phyloP scores from a whole-genome alignment of 495 filamentous ascomycete species.

The Penicillium angulare region DNA sequence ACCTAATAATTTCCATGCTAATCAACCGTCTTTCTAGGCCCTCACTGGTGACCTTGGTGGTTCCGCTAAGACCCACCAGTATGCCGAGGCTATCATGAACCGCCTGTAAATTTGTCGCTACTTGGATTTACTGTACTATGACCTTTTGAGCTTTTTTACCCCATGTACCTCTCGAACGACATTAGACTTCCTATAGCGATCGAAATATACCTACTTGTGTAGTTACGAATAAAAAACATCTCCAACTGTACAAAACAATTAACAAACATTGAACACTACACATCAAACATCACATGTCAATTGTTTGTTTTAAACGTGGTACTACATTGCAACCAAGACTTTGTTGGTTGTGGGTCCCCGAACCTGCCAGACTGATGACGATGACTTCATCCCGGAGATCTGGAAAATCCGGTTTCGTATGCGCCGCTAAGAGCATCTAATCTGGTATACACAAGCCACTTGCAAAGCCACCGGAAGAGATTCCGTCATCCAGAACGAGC shows the following conservation, averaged over 20 bases:
- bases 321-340: neutral
- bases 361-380: neutral
- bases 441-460: neutral
- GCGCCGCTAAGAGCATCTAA: neutral
- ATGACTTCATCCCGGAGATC: neutral
- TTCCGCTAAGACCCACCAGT: slow-evolving; percentile 89
- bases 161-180: slow-evolving; percentile 41
- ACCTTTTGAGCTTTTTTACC: slow-evolving; percentile 30
- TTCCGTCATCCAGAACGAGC: neutral
- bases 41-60: slow-evolving; percentile 95
- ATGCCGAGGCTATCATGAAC: slow-evolving; percentile 85
- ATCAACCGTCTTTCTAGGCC: slow-evolving; percentile 42
- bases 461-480: neutral
- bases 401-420: neutral
- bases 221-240: slow-evolving; percentile 17
- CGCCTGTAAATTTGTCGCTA: slow-evolving; percentile 59
- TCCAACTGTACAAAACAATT: neutral
- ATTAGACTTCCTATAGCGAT: slow-evolving; percentile 45
- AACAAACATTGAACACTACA: too few relatives aligned
- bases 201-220: slow-evolving; percentile 39
- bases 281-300: too few relatives aligned
- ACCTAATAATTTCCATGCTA: slow-evolving; percentile 8
- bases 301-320: neutral
- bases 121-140: slow-evolving; percentile 38
- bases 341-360: neutral